phyloP scores from a whole-genome alignment of 179 eudicot genomes.

The Drosera spatulata region DNA sequence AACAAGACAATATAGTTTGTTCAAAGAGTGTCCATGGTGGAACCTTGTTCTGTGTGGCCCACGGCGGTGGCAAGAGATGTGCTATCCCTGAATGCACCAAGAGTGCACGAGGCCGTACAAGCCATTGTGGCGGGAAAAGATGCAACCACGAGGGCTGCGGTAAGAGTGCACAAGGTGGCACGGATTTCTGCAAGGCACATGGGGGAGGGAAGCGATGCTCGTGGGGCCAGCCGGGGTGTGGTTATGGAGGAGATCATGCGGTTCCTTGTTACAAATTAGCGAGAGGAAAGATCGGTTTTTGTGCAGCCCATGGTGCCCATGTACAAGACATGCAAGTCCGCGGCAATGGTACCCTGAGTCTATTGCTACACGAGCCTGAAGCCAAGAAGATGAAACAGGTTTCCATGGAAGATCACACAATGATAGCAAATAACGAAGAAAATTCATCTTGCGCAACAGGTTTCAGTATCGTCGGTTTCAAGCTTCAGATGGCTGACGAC shows the following conservation, averaged over 20 bases:
- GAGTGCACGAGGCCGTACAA: conserved; percentile 59
- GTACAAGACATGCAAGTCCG: conserved; percentile 22
- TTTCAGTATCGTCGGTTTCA: not conserved
- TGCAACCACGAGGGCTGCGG: conserved; percentile 43
- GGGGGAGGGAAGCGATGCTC: conserved; percentile 65
- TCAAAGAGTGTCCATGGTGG: conserved; percentile 67
- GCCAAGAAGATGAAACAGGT: conserved; percentile 1
- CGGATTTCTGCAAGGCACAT: conserved; percentile 67
- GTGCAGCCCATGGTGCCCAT: conserved; percentile 43
- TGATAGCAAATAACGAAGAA: conserved; percentile 1
- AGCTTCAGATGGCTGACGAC: not conserved
- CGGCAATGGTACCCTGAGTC: conserved; percentile 1
- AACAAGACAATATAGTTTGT: conserved; percentile 38
- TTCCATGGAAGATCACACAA: not conserved
- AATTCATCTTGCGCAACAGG: not conserved
- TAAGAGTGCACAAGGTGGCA: conserved; percentile 74
- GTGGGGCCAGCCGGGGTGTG: conserved; percentile 2
- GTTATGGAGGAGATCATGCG: conserved; percentile 4
- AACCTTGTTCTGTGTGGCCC: conserved; percentile 56
- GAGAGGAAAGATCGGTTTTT: conserved; percentile 54
- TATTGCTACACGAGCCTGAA: not conserved
- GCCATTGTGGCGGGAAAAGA: conserved; percentile 62
- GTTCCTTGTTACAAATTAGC: conserved; percentile 53
- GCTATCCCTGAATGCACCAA: conserved; percentile 35
- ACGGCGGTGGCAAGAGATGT: conserved; percentile 78